These are phyloP conservation scores for Verticillium dahliae DNA, from an alignment of 2,329 filamentous ascomycete genomes.

Conservation along the genomic window DNA sequence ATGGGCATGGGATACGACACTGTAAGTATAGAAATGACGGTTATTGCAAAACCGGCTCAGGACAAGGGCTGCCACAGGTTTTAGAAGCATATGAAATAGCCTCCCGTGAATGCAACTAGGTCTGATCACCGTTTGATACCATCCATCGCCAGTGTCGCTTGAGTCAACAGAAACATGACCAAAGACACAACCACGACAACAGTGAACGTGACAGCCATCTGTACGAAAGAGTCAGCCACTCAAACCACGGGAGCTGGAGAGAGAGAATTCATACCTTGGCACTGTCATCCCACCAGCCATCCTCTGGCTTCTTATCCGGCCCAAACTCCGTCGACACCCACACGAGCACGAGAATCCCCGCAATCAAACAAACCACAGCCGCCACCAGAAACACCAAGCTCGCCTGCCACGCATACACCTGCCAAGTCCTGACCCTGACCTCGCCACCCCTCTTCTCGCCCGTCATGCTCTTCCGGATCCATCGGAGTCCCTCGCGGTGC, in stretches of 20 bases:
- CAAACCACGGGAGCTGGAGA: background rate
- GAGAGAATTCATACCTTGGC: conserved; percentile 1
- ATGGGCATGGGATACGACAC: too few species aligned
- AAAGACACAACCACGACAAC: conserved; percentile 3
- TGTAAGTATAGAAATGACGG: too few species aligned
- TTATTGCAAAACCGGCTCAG: too few species aligned
- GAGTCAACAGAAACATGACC: background rate
- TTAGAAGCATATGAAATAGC: too few species aligned
- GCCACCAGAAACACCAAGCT: conserved; percentile 11
- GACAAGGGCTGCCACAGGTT: too few species aligned
- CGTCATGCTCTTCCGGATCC: conserved; percentile 21
- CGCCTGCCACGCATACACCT: conserved; percentile 17
- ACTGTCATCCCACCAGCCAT: conserved; percentile 13
- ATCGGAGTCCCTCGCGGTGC: conserved; percentile 26
- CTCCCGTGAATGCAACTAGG: too few species aligned
- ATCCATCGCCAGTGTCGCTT: background rate
- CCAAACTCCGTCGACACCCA: conserved; percentile 13
- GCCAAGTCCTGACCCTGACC: conserved; percentile 6
- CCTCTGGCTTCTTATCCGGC: conserved; percentile 7
- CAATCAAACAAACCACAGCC: conserved; percentile 14
- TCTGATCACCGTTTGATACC: background rate
- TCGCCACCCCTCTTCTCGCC: conserved; percentile 4
- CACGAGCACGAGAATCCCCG: conserved; percentile 13
- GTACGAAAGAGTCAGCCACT: background rate
- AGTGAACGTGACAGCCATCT: conserved; percentile 10